A percentile compares a stretch with the other conserved stretches of the same genome.
phyloP scores from a whole-genome alignment of 1,139 yeast species.

The Nakaseomyces kungkrabaensis region DNA sequence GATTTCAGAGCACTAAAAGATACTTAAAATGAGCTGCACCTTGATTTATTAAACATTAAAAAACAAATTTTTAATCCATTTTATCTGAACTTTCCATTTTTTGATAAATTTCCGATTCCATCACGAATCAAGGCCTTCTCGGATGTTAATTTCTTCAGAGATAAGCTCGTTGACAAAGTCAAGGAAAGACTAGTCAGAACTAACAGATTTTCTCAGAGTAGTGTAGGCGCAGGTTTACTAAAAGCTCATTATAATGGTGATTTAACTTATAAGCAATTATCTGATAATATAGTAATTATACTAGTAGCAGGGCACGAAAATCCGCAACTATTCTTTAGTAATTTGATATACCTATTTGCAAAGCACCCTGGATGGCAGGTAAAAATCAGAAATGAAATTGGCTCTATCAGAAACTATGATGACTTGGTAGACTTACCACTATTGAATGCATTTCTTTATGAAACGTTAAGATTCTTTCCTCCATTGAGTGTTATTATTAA shows the following conservation, averaged over 20 bases:
- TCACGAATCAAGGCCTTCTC: conserved; percentile 37
- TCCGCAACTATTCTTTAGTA: conserved; percentile 44
- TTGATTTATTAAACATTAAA: conserved; percentile 37
- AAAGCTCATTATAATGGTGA: conserved; percentile 33
- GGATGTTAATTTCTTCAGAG: conserved; percentile 38
- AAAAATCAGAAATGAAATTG: conserved; percentile 30
- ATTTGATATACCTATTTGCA: conserved; percentile 40
- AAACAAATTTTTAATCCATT: conserved; percentile 48
- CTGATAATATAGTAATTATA: conserved; percentile 49
- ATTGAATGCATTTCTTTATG: conserved; percentile 37
- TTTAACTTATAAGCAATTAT: conserved; percentile 39
- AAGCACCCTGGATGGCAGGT: conserved; percentile 35
- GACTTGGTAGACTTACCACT: conserved; percentile 22
- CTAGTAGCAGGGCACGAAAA: conserved; percentile 58
- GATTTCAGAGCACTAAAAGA: conserved; percentile 34
- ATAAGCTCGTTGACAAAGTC: conserved; percentile 29
- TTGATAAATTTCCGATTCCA: conserved; percentile 44
- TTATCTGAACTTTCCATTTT: conserved; percentile 44
- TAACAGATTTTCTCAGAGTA: conserved; percentile 30
- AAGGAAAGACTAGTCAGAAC: conserved; percentile 24
- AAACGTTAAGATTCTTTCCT: conserved; percentile 45
- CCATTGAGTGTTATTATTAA: conserved; percentile 53
- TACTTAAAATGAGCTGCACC: conserved; percentile 32
- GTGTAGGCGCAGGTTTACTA: conserved; percentile 30
- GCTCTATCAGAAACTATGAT: conserved; percentile 4